Percentiles rank a stretch among this genome's conserved stretches.
Evolutionary conservation across 805 yeast species (phyloP).

Genomic region (Kurtzmaniella cleridarum): DNA sequence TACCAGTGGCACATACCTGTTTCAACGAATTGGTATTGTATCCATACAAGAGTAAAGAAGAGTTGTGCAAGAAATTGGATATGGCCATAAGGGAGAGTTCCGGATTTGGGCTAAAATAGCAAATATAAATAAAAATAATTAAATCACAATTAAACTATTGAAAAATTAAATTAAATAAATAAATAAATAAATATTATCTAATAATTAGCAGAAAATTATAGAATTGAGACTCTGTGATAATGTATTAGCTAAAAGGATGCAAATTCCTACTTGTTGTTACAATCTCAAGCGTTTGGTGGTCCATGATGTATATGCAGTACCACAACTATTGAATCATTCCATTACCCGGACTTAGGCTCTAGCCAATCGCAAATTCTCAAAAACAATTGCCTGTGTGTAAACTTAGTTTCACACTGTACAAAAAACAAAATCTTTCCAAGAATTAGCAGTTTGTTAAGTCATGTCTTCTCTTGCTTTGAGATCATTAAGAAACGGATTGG

Average conservation of each 20-base stretch:
- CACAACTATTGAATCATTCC: neutral
- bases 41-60: constrained; percentile 53
- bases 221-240: neutral
- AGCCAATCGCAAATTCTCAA: constrained; percentile 10
- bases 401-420: constrained; percentile 1
- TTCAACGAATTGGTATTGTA: constrained; percentile 83
- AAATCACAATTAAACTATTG: neutral
- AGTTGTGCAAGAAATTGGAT: constrained; percentile 52
- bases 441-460: constrained; percentile 6
- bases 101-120: constrained; percentile 75
- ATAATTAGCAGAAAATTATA: neutral
- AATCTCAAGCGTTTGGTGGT: too few relatives aligned
- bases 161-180: neutral
- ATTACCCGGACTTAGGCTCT: constrained; percentile 5
- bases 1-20: constrained; percentile 92
- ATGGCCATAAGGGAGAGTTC: constrained; percentile 73
- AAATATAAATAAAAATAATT: neutral
- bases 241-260: neutral
- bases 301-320: too few relatives aligned
- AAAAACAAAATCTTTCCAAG: constrained; percentile 1
- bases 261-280: neutral
- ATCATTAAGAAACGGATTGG: constrained; percentile 39
- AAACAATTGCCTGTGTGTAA: constrained; percentile 4
- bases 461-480: constrained; percentile 41
- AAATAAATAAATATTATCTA: neutral